These are phyloP conservation scores for Cystobasidium sp. DNA, from an alignment of 1,284 basidiomycete genomes.

Conservation along the genomic window DNA sequence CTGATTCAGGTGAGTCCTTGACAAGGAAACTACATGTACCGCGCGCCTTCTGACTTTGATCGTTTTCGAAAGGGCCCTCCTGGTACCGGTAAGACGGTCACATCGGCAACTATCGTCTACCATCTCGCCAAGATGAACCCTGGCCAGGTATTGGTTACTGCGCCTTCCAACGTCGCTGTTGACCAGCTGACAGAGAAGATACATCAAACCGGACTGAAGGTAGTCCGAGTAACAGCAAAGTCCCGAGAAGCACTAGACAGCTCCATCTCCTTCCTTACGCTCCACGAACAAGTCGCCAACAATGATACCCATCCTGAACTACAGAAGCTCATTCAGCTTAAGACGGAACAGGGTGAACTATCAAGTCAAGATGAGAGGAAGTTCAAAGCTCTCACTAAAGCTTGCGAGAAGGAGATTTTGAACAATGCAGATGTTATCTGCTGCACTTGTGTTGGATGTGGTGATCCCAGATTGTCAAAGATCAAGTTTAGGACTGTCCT, in stretches of 20 bases:
- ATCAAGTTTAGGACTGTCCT: slow-evolving; percentile 98
- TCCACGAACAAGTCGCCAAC: slow-evolving; percentile 97
- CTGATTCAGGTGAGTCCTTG: slow-evolving; percentile 72
- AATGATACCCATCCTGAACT: slow-evolving; percentile 81
- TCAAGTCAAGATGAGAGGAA: slow-evolving; percentile 96
- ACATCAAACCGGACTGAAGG: slow-evolving; percentile 93
- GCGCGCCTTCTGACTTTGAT: not conserved
- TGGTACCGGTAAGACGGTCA: slow-evolving; percentile 98
- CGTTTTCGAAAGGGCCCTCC: slow-evolving; percentile 72
- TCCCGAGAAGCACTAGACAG: slow-evolving; percentile 96
- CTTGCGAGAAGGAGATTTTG: slow-evolving; percentile 96
- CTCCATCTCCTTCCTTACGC: slow-evolving; percentile 86
- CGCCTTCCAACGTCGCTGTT: slow-evolving; percentile 98
- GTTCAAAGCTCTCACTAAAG: slow-evolving; percentile 91
- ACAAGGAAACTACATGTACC: not conserved
- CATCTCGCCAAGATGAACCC: slow-evolving; percentile 99
- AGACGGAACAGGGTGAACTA: slow-evolving; percentile 95
- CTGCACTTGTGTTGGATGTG: slow-evolving; percentile 96
- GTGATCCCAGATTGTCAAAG: slow-evolving; percentile 92
- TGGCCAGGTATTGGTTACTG: slow-evolving; percentile 97
- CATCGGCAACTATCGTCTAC: slow-evolving; percentile 98
- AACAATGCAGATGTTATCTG: slow-evolving; percentile 96
- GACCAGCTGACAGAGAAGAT: slow-evolving; percentile 99
- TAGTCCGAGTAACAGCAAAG: slow-evolving; percentile 95
- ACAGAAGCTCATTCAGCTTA: slow-evolving; percentile 95